Evolutionary conservation across 345 rosid species (phyloP).

Genomic region (Pelargonium nanum): DNA sequence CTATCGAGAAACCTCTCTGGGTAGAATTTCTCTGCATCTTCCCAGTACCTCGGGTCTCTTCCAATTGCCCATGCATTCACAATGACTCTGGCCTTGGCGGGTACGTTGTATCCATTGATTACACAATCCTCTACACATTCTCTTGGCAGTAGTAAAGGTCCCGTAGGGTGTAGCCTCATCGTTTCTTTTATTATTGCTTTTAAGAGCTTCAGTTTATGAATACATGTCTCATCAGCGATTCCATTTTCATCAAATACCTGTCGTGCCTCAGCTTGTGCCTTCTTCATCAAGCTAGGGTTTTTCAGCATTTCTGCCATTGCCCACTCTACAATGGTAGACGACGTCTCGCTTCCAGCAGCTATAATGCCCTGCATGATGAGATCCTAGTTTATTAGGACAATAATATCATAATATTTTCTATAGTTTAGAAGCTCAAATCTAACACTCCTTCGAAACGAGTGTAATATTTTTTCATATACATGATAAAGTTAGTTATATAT

Average conservation of each 20-base stretch:
- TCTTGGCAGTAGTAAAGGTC: background rate
- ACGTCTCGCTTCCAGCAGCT: conserved; percentile 5
- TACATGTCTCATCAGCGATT: background rate
- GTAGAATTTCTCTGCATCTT: background rate
- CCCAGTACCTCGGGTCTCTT: conserved; percentile 5
- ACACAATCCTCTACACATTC: background rate
- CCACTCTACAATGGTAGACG: background rate
- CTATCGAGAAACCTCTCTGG: conserved; percentile 4
- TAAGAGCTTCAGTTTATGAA: background rate
- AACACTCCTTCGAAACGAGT: background rate
- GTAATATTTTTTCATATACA: background rate
- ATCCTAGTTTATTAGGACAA: background rate
- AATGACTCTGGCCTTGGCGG: background rate
- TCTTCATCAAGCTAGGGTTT: background rate
- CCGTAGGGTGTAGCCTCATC: background rate
- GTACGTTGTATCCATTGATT: background rate
- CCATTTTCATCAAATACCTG: background rate
- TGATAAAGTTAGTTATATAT: background rate
- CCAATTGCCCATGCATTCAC: conserved; percentile 2
- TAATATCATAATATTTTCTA: background rate
- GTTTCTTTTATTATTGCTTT: conserved; percentile 6
- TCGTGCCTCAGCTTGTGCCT: conserved; percentile 6
- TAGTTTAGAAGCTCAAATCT: background rate
- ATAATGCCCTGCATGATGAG: background rate
- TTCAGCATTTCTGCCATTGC: conserved; percentile 8